Evolutionary conservation across 1,139 yeast genomes (phyloP).

Genomic region (Candida freyschussii): DNA sequence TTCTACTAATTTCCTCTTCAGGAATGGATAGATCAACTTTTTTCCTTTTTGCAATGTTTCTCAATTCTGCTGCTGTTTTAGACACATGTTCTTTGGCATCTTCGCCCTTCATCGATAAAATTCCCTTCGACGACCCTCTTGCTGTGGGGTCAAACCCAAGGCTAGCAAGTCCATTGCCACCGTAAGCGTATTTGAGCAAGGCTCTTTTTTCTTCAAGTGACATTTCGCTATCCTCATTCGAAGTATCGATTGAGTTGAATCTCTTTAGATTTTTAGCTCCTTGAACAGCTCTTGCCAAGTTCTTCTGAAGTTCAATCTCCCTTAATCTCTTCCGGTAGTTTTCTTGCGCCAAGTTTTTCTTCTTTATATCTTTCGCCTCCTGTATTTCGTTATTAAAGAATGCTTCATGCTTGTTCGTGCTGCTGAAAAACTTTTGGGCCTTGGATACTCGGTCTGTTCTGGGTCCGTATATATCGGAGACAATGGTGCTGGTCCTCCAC

Average conservation of each 20-base stretch:
- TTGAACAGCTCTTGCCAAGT: constrained; percentile 21
- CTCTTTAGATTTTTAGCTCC: constrained; percentile 15
- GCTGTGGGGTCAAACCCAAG: constrained; percentile 53
- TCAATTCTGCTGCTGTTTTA: constrained; percentile 23
- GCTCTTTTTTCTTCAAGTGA: constrained; percentile 22
- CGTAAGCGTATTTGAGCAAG: constrained; percentile 33
- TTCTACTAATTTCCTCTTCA: constrained; percentile 25
- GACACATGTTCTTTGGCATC: constrained; percentile 26
- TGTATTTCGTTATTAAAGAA: constrained; percentile 44
- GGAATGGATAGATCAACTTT: constrained; percentile 30
- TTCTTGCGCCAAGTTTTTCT: constrained; percentile 27
- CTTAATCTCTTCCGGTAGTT: constrained; percentile 31
- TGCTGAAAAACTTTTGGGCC: constrained; percentile 33
- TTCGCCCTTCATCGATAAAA: constrained; percentile 14
- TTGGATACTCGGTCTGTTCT: constrained; percentile 22
- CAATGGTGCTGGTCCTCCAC: constrained; percentile 27
- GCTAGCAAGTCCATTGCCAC: constrained; percentile 35
- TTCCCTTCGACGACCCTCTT: constrained; percentile 20
- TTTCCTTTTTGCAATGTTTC: constrained; percentile 29
- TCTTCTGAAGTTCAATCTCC: constrained; percentile 30
- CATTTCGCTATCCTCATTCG: constrained; percentile 19
- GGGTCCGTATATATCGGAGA: constrained; percentile 29
- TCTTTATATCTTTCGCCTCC: constrained; percentile 42
- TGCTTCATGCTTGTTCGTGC: constrained; percentile 39
- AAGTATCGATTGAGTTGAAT: constrained; percentile 2